phyloP scores from a whole-genome alignment of 129 eudicot species.

The Flaveria bidentis region DNA sequence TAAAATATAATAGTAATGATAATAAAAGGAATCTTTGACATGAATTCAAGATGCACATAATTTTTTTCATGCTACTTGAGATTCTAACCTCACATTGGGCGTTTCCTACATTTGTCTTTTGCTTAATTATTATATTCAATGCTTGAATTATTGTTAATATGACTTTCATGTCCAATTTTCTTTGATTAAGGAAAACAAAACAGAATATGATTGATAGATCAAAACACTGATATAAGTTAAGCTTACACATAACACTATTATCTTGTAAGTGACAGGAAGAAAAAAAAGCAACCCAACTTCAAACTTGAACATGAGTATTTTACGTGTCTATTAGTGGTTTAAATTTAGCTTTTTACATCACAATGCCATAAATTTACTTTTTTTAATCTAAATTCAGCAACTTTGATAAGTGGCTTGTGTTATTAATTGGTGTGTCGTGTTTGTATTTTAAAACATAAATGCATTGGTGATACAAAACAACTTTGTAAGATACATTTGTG shows the following conservation, averaged over 20 bases:
- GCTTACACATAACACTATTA: background rate
- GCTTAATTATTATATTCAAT: conserved; percentile 5
- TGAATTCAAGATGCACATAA: conserved; percentile 31
- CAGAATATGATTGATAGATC: background rate
- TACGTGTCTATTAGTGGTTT: too few relatives aligned
- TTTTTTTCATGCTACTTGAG: conserved; percentile 27
- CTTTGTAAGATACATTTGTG: conserved; percentile 13
- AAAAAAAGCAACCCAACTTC: background rate
- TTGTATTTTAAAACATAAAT: background rate
- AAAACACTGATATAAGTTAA: background rate
- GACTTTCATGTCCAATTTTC: conserved; percentile 20
- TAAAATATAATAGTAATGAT: background rate
- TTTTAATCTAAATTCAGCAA: background rate
- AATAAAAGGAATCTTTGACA: conserved; percentile 22
- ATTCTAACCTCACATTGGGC: conserved; percentile 33
- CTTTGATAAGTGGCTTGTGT: background rate
- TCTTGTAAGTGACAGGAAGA: background rate
- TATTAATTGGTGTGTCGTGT: background rate
- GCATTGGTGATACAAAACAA: background rate
- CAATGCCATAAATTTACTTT: background rate
- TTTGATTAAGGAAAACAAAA: conserved; percentile 6
- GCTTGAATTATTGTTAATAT: conserved; percentile 25
- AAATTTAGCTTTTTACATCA: background rate
- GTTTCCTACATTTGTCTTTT: conserved; percentile 22
- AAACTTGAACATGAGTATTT: too few relatives aligned